phyloP scores from a whole-genome alignment of 371 early-diverging fungal genomes.

The Rhizopus stolonifer region DNA sequence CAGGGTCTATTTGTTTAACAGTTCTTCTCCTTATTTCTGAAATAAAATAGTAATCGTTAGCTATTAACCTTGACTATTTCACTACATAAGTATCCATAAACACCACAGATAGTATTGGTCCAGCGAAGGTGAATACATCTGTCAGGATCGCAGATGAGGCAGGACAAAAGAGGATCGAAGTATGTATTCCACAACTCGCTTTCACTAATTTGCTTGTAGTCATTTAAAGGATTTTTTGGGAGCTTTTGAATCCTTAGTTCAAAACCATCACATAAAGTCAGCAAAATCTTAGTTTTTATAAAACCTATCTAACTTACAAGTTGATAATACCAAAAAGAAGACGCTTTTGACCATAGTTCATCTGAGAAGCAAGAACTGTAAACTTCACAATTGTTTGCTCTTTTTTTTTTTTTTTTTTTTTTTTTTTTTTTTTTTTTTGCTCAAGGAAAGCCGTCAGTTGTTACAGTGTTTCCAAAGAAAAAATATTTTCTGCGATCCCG shows the following conservation, averaged over 20 bases:
- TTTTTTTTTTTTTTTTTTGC: too few species aligned
- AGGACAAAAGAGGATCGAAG: constrained; percentile 27
- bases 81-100: too few species aligned
- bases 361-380: constrained; percentile 9
- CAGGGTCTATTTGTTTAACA: too few species aligned
- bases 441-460: too few species aligned
- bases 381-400: constrained; percentile 12
- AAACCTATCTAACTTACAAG: not conserved
- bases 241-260: constrained; percentile 5
- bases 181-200: constrained; percentile 24
- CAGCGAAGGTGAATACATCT: constrained; percentile 16
- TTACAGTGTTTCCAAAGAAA: constrained; percentile 9
- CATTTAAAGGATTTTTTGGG: constrained; percentile 2
- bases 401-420: constrained; percentile 8
- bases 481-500: constrained; percentile 6
- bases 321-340: constrained; percentile 9
- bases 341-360: constrained; percentile 18
- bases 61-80: too few species aligned
- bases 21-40: too few species aligned
- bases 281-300: constrained; percentile 13
- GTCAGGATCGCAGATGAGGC: constrained; percentile 15
- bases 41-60: too few species aligned
- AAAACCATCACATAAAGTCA: not conserved
- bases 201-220: constrained; percentile 19
- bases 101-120: constrained; percentile 19